phyloP scores from a whole-genome alignment of 73 alveolate genomes.

The Paramecium tetraurelia region DNA sequence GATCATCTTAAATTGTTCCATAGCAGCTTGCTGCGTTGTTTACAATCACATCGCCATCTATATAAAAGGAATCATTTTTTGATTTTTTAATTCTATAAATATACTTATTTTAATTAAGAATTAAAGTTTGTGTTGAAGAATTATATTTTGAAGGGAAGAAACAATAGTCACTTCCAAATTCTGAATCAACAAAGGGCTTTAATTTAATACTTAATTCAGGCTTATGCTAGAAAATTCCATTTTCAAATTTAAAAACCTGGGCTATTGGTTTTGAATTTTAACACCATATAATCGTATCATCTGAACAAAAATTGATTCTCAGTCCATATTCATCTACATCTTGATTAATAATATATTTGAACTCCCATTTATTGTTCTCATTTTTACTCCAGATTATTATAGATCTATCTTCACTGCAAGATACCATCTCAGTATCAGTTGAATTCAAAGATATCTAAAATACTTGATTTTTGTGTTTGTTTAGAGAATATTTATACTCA shows the following conservation, averaged over 20 bases:
- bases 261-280: background rate
- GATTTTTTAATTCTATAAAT: background rate
- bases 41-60: too few species aligned
- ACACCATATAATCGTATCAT: background rate
- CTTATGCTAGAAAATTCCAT: background rate
- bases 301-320: background rate
- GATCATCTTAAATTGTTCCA: too few species aligned
- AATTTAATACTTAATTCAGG: background rate
- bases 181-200: background rate
- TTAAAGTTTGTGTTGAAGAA: background rate
- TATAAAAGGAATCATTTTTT: too few species aligned
- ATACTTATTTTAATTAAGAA: background rate
- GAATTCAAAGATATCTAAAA: background rate
- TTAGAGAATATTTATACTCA: background rate
- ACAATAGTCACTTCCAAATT: background rate
- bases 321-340: background rate
- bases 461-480: background rate
- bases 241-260: background rate
- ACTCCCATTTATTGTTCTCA: background rate
- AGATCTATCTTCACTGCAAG: background rate
- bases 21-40: too few species aligned
- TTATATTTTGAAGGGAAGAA: background rate
- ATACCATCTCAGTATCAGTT: background rate
- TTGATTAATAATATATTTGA: background rate
- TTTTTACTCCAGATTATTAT: background rate